Base-by-base conservation (phyloP, 305 asterid species). In the Rubia balearica region DNA sequence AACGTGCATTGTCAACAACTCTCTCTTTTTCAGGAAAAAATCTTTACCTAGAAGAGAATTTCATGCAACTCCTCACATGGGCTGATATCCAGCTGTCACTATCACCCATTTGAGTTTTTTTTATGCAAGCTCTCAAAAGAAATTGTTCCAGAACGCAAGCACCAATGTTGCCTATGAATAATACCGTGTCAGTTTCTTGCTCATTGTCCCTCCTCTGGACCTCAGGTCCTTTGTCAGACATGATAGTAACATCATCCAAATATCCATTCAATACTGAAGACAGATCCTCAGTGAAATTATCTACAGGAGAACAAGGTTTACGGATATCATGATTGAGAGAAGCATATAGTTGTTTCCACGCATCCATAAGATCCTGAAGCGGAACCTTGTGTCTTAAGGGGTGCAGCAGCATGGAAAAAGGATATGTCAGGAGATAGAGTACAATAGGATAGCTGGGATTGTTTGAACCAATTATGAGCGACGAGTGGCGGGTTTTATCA, bases 21-120 rank as follows among this genome's bases (percentile, higher is more conserved):
- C 45, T 21, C 19, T 59, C 36, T 16, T 21, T 3, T 24, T 56
- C 21, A 73, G 61, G 60, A 30, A 40, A 56, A 65, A 65, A 51
- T 71, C 45, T 41, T 80, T 76, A 90, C 95, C 96, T 80, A 78
- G 87, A 85, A 73, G 87, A 82, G 70, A 86, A 70, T 38, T 66
- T 74, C 81, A 89, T 74, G 77, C 78, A 76, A 79, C 76, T 85
- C 64, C 45, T 74, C 75, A 79, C 45, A 66, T 57, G 75, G 21
- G 56, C 46, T 71, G 75, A 70, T 68, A 75, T 84, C 78, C 83
- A 70, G 67, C 70, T 74, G 55, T 72, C 82, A 63, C 49, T 41
- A 75, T 76, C 80, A 21, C 71, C 43, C 75, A 49, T 70, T 71
- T 71, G 79, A 65, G 79, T 80, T 45, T 71, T 76, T 65, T 73